Percentiles rank a stretch among this genome's conserved stretches.
These are phyloP conservation scores for Nephromyces sp. DNA, from an alignment of 169 alveolate species.

Conservation along the genomic window DNA sequence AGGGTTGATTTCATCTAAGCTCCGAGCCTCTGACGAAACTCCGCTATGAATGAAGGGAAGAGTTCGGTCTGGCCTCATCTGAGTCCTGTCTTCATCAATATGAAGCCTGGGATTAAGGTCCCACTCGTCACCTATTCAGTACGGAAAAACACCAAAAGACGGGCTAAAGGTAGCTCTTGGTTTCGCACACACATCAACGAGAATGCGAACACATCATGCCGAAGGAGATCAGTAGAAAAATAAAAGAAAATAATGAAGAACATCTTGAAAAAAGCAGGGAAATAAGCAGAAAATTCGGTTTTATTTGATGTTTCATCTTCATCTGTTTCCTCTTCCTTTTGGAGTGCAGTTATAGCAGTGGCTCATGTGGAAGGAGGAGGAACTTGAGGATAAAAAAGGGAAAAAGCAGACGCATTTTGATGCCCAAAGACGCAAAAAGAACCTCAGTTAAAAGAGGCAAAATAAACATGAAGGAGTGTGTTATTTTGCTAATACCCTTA, in stretches of 20 bases:
- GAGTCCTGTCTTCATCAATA: slow-evolving; percentile 1
- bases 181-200: neutral
- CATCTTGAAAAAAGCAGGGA: no score
- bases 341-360: no score
- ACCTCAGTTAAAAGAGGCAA: no score
- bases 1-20: slow-evolving; percentile 2
- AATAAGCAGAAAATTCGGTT: no score
- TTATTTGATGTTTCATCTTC: no score
- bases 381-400: no score
- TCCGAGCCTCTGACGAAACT: neutral
- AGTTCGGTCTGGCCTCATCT: slow-evolving; percentile 1
- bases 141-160: neutral
- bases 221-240: neutral
- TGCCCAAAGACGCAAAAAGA: no score
- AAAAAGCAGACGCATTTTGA: no score
- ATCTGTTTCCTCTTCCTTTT: no score
- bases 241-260: neutral
- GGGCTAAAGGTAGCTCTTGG: neutral
- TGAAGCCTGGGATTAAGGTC: slow-evolving; percentile 11
- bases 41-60: slow-evolving; percentile 18
- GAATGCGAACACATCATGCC: neutral
- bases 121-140: slow-evolving; percentile 20
- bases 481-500: no score
- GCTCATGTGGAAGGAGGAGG: no score
- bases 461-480: no score